Conservation (phyloP, 768 basidiomycete genomes). For the Clavulina sp. region DNA sequence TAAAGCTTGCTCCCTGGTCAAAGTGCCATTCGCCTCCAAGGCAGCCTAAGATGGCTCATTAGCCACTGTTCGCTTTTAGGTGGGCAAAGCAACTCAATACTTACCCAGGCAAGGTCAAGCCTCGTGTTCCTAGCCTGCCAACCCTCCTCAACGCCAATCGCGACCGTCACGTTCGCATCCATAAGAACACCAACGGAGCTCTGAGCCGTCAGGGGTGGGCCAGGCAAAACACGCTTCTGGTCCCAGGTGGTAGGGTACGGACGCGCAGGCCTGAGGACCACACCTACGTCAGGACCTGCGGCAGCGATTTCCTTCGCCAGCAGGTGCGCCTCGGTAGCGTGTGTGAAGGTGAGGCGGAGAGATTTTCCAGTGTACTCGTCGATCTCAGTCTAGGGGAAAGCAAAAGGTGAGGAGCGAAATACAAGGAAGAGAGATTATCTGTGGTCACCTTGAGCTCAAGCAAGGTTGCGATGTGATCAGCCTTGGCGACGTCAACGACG, state of each 20-base stretch:
- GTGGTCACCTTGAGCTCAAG: constrained; percentile 44
- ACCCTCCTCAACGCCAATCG: constrained; percentile 42
- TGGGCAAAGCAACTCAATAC: constrained; percentile 14
- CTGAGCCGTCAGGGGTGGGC: constrained; percentile 50
- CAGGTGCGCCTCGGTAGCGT: constrained; percentile 51
- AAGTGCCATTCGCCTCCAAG: constrained; percentile 22
- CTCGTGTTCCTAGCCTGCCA: constrained; percentile 63
- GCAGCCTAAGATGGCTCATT: constrained; percentile 19
- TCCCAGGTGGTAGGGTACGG: constrained; percentile 65
- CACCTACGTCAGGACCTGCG: constrained; percentile 46
- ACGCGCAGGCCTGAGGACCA: constrained; percentile 48
- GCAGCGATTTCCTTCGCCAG: constrained; percentile 52
- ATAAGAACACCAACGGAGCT: constrained; percentile 44
- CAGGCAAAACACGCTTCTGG: constrained; percentile 39
- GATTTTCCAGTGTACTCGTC: constrained; percentile 26
- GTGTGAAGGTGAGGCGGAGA: constrained; percentile 33
- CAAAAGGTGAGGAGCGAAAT: not conserved
- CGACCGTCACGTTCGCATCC: constrained; percentile 53
- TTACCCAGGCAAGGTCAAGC: constrained; percentile 70
- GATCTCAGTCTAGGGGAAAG: constrained; percentile 24
- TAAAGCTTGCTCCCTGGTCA: constrained; percentile 31
- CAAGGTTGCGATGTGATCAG: constrained; percentile 51
- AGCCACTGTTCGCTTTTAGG: constrained; percentile 14
- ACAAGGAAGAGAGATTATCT: not conserved
- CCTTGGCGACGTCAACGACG: constrained; percentile 43